Base-by-base conservation (phyloP, 2,329 filamentous ascomycete species). In the Biscogniauxia mediterranea region DNA sequence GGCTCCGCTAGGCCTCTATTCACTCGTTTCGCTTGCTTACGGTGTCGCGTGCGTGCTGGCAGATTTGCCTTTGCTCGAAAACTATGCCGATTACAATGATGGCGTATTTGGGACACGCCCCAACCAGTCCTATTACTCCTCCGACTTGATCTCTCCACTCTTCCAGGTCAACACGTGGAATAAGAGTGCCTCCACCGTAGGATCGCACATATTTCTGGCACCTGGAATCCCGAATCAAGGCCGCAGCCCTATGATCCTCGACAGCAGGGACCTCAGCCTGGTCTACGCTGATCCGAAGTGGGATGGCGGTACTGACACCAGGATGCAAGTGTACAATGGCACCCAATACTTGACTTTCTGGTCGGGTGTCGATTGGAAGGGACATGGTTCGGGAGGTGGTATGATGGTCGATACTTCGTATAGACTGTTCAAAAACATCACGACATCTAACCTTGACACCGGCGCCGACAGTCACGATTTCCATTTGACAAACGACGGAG, bases 401-500 rank as follows among this genome's bases (percentile, higher is more conserved):
- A 66, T 75, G 15, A 69, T 76, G 51, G 68, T 71, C 57, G 73
- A 77, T 59, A 58, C 70, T 54, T 66, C 64, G 25, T 80, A 80
- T 64, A 71, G 76, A 42, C 66, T 75, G 52, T 71, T 73, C 50
- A 74, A 74, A 67, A 75, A 76, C 26, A 70, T 79, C 17, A 77
- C 74, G 1, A 77, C 77, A 1, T 71, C 68, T 25, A 73, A 75
- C 11, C 63, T 76, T 13, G 66, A 66, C 9, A 74, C 73, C 23
- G 74, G 72, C 0, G 73, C 72, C 7, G 76, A 82, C 58, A 71
- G 79, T 52, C 80, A 81, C 64, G 78, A 80, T 54, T 76, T 80
- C 60, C 69, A 72, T 17, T 67, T 81, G n/a, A 81, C 79, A 1
- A 59, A 70, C 0, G 68, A 78, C 56, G 75, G 74, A 38, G 78